A percentile compares a stretch with the other conserved stretches of the same genome.
Evolutionary conservation across 768 basidiomycete genomes (phyloP).

Genomic region (Amanita pallidorosea): DNA sequence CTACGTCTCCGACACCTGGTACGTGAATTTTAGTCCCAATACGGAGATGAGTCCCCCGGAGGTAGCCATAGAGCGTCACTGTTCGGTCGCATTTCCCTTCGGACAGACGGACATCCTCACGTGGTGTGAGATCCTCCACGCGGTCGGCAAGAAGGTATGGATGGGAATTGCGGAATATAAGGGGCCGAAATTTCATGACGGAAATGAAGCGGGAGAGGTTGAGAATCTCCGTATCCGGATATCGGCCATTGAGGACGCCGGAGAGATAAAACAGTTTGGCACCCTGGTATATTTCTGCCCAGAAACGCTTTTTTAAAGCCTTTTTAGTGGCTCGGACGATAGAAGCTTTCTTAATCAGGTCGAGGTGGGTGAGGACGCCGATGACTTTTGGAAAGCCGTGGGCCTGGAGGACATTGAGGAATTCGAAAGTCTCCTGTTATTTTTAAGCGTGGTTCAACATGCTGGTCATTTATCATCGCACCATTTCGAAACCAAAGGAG

Average conservation of each 20-base stretch:
- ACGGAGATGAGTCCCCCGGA: constrained; percentile 81
- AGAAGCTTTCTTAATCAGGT: constrained; percentile 88
- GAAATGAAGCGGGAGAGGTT: constrained; percentile 94
- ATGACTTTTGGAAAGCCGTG: constrained; percentile 99
- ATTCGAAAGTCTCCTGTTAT: constrained; percentile 92
- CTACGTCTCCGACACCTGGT: constrained; percentile 88
- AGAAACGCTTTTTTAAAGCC: constrained; percentile 93
- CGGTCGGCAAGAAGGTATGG: constrained; percentile 94
- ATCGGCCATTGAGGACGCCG: constrained; percentile 93
- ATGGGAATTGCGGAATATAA: constrained; percentile 91
- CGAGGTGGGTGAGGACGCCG: constrained; percentile 90
- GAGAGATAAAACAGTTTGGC: constrained; percentile 98
- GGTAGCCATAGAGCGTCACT: constrained; percentile 89
- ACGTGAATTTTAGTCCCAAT: constrained; percentile 78
- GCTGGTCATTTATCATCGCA: constrained; percentile 15
- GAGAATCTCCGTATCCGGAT: constrained; percentile 93
- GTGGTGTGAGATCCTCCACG: constrained; percentile 87
- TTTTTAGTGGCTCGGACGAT: constrained; percentile 88
- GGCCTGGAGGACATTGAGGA: constrained; percentile 91
- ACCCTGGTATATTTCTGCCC: constrained; percentile 98
- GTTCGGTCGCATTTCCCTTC: constrained; percentile 91
- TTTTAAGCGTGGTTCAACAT: background rate
- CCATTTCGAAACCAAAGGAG: constrained; percentile 99
- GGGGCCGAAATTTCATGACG: constrained; percentile 97
- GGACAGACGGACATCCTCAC: constrained; percentile 65